Conservation (phyloP, 2,329 filamentous ascomycete species). For the Hymenoscyphus infarciens region DNA sequence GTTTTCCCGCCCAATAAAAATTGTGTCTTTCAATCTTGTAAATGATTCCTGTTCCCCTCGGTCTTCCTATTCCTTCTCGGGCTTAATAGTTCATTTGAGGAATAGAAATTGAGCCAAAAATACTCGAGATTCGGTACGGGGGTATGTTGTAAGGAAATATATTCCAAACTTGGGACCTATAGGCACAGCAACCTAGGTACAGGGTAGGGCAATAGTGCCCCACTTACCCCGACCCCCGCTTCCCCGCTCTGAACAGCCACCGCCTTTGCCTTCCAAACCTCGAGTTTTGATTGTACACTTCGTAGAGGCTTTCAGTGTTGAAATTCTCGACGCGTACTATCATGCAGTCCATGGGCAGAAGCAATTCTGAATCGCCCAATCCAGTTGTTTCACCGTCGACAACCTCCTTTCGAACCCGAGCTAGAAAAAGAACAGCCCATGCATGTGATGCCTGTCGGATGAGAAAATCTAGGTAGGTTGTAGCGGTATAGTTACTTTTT, state of each 20-base stretch:
- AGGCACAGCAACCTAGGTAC: no score
- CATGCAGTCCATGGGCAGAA: slow-evolving; percentile 17
- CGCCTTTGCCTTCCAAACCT: background rate
- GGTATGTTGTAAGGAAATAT: no score
- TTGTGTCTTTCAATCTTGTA: no score
- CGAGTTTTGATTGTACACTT: background rate
- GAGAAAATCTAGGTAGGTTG: slow-evolving; percentile 19
- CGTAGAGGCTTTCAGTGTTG: background rate
- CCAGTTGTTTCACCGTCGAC: slow-evolving; percentile 9
- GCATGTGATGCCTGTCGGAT: slow-evolving; percentile 24
- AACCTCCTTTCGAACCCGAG: slow-evolving; percentile 20
- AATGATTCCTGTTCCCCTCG: no score
- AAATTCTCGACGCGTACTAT: background rate
- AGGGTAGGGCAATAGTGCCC: background rate
- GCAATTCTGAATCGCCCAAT: slow-evolving; percentile 23
- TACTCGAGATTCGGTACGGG: no score
- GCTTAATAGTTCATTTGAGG: no score
- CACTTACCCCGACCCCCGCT: slow-evolving; percentile 1
- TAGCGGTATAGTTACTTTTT: background rate
- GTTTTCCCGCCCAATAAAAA: no score
- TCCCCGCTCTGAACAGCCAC: background rate
- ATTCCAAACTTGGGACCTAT: no score
- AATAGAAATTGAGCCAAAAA: no score
- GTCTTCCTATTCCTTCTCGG: no score
- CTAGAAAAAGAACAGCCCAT: slow-evolving; percentile 25